These are phyloP conservation scores for Hymenoscyphus salicellus DNA, from an alignment of 2,329 filamentous ascomycete species.

Conservation along the genomic window DNA sequence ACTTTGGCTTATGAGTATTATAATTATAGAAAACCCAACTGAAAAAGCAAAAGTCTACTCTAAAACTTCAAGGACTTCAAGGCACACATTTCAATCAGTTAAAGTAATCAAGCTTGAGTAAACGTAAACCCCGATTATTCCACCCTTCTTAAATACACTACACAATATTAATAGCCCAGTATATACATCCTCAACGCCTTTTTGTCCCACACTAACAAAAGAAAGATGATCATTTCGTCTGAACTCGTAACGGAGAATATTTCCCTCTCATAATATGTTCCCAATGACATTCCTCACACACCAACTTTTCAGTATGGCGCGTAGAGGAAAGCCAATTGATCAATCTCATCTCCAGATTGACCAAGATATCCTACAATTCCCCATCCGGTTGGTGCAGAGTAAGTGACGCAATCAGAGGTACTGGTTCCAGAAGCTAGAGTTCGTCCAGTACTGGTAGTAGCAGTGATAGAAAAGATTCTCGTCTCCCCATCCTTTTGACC, in stretches of 20 bases:
- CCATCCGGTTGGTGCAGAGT: slow-evolving; percentile 47
- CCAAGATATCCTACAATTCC: slow-evolving; percentile 54
- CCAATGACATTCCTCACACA: neutral
- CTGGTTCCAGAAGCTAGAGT: slow-evolving; percentile 44
- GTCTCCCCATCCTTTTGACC: slow-evolving; percentile 45
- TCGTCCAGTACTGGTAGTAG: slow-evolving; percentile 50
- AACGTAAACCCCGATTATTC: neutral
- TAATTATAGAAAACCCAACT: too few species aligned
- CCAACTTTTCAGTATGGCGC: slow-evolving; percentile 38
- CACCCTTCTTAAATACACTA: neutral
- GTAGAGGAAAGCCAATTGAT: slow-evolving; percentile 51
- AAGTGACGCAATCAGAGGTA: slow-evolving; percentile 48
- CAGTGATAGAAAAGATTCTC: slow-evolving; percentile 55
- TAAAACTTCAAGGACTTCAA: too few species aligned
- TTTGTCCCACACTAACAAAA: too few species aligned
- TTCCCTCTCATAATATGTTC: neutral
- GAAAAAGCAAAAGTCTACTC: too few species aligned
- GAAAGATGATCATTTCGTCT: too few species aligned
- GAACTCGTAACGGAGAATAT: neutral
- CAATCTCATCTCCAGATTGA: slow-evolving; percentile 53
- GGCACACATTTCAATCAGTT: neutral
- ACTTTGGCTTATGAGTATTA: too few species aligned
- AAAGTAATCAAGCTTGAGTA: neutral
- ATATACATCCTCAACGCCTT: neutral
- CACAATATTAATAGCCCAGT: neutral